Percentiles rank a stretch among this genome's conserved stretches.
phyloP scores from a whole-genome alignment of 2,329 filamentous ascomycete species.

The Raffaelea albimanens region DNA sequence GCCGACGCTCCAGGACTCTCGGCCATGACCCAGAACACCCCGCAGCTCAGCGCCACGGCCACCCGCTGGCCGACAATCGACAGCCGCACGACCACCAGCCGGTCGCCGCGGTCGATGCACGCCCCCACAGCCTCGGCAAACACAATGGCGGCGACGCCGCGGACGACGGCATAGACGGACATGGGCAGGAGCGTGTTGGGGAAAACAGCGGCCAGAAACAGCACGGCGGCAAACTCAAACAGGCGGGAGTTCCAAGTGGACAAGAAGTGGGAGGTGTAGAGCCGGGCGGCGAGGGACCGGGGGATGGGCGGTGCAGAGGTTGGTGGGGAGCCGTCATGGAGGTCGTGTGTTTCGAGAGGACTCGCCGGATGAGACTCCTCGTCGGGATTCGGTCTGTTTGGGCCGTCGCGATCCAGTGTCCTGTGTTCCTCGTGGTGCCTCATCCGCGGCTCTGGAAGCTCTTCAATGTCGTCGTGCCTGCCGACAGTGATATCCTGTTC shows the following conservation, averaged over 20 bases:
- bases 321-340: too few relatives aligned
- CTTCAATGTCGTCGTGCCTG: too few relatives aligned
- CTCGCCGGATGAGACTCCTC: too few relatives aligned
- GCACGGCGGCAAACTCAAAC: slow-evolving; percentile 54
- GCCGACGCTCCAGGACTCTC: slow-evolving; percentile 9
- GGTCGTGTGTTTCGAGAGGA: too few relatives aligned
- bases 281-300: slow-evolving; percentile 14
- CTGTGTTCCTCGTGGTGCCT: too few relatives aligned
- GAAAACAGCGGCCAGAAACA: slow-evolving; percentile 47
- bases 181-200: slow-evolving; percentile 53
- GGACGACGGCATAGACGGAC: slow-evolving; percentile 58
- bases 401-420: too few relatives aligned
- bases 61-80: slow-evolving; percentile 38
- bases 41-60: slow-evolving; percentile 37
- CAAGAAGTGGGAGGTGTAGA: slow-evolving; percentile 52
- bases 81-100: slow-evolving; percentile 38
- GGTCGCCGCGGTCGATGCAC: slow-evolving; percentile 46
- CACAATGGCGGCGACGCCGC: slow-evolving; percentile 46
- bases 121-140: slow-evolving; percentile 49
- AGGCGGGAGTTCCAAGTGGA: slow-evolving; percentile 56
- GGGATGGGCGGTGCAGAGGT: neutral
- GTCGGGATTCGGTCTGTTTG: too few relatives aligned
- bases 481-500: too few relatives aligned
- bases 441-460: too few relatives aligned
- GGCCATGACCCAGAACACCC: slow-evolving; percentile 29